Evolutionary conservation across 2,329 filamentous ascomycete species (phyloP).

Genomic region (Sporothrix phasma): DNA sequence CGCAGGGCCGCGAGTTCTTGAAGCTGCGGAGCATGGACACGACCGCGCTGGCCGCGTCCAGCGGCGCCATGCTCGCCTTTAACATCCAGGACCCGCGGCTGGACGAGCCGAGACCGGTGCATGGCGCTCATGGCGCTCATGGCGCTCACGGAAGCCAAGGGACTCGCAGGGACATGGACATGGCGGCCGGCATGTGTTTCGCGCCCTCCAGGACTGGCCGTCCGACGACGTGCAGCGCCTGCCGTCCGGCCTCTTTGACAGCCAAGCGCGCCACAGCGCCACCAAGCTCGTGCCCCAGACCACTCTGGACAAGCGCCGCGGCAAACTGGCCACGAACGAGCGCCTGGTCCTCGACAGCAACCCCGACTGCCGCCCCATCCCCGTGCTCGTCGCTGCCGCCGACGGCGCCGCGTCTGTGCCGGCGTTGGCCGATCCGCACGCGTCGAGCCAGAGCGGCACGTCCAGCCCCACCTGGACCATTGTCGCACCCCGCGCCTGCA

Average conservation of each 20-base stretch:
- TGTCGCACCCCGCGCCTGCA: conserved; percentile 82
- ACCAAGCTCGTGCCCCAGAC: conserved; percentile 64
- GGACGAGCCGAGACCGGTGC: conserved; percentile 48
- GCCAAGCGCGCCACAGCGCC: conserved; percentile 53
- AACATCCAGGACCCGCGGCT: conserved; percentile 70
- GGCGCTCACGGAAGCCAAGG: too few species aligned
- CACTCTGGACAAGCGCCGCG: conserved; percentile 66
- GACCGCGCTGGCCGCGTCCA: conserved; percentile 60
- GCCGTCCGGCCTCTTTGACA: conserved; percentile 54
- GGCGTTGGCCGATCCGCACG: conserved; percentile 32
- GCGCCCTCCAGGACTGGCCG: conserved; percentile 35
- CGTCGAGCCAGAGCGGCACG: conserved; percentile 24
- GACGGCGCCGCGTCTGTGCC: neutral
- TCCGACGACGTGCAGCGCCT: conserved; percentile 26
- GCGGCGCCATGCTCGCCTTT: conserved; percentile 62
- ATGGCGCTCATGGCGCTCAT: conserved; percentile 24
- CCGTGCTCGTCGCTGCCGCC: conserved; percentile 54
- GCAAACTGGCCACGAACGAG: conserved; percentile 46
- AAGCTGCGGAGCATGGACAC: conserved; percentile 46
- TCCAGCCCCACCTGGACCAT: conserved; percentile 53
- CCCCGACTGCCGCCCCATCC: conserved; percentile 62
- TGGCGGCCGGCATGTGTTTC: conserved; percentile 36
- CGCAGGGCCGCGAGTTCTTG: conserved; percentile 40
- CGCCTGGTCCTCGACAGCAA: conserved; percentile 41
- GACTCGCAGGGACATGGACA: conserved; percentile 11